phyloP scores from a whole-genome alignment of 352 stramenopile genomes.

The Phytophthora litchii region DNA sequence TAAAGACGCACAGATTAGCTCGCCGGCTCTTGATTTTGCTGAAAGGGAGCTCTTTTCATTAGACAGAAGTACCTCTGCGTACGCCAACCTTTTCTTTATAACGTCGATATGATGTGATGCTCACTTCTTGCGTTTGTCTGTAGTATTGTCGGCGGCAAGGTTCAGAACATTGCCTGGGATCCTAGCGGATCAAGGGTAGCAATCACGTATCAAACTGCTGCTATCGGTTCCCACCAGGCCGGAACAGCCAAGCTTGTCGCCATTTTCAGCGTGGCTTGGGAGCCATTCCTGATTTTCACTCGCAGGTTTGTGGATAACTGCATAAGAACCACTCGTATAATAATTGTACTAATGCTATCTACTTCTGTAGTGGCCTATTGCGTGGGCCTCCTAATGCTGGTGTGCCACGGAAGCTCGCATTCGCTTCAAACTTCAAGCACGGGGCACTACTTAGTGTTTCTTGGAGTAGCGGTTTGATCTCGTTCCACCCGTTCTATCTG shows the following conservation, averaged over 20 bases:
- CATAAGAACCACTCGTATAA: not conserved
- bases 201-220: constrained; percentile 53
- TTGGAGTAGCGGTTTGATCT: constrained; percentile 81
- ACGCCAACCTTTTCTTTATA: constrained; percentile 16
- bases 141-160: constrained; percentile 64
- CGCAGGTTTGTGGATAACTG: constrained; percentile 39
- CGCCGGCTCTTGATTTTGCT: constrained; percentile 67
- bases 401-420: constrained; percentile 59
- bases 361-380: constrained; percentile 48
- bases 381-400: constrained; percentile 66
- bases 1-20: constrained; percentile 76
- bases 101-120: not conserved
- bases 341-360: constrained; percentile 2
- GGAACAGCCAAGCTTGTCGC: constrained; percentile 59
- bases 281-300: constrained; percentile 81
- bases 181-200: constrained; percentile 70
- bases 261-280: constrained; percentile 74
- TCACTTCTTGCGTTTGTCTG: not conserved
- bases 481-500: constrained; percentile 85
- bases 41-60: constrained; percentile 68
- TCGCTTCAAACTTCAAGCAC: constrained; percentile 73
- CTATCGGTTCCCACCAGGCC: constrained; percentile 24
- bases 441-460: constrained; percentile 71
- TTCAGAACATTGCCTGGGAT: constrained; percentile 73
- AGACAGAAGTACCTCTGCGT: constrained; percentile 66